Conservation (phyloP, 306 rosid species). For the Lablab purpureus region DNA sequence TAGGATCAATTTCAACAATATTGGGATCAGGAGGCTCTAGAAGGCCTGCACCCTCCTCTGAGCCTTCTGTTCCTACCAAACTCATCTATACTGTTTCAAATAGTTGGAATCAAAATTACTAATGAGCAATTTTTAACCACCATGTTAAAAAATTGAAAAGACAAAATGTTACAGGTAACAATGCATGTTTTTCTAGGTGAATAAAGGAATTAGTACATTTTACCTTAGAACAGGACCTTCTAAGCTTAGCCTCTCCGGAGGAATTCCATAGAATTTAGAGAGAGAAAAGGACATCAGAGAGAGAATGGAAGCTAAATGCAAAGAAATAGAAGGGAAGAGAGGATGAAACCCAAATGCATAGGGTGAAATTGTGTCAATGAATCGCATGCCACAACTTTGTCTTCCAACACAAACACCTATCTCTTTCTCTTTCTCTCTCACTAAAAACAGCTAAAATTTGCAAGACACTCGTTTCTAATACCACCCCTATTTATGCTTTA, state of each 20-base stretch:
- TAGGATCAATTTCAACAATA: slow-evolving; percentile 11
- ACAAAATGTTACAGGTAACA: not conserved
- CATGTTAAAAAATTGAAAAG: not conserved
- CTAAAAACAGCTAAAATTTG: slow-evolving; percentile 8
- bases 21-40: slow-evolving; percentile 19
- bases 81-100: not conserved
- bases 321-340: not conserved
- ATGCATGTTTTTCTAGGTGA: not conserved
- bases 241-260: not conserved
- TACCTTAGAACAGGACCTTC: not conserved
- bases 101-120: not conserved
- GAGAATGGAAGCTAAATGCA: not conserved
- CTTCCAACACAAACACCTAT: not conserved
- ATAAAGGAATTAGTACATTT: not conserved
- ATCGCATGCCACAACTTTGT: not conserved
- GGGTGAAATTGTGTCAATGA: slow-evolving; percentile 1
- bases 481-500: not conserved
- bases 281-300: slow-evolving; percentile 6
- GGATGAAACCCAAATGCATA: not conserved
- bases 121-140: not conserved
- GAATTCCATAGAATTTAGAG: not conserved
- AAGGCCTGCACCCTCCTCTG: slow-evolving; percentile 1
- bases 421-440: not conserved
- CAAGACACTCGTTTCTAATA: not conserved
- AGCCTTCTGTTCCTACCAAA: not conserved